phyloP scores from a whole-genome alignment of 257 asterid genomes.

The Ajuga chamaepitys region DNA sequence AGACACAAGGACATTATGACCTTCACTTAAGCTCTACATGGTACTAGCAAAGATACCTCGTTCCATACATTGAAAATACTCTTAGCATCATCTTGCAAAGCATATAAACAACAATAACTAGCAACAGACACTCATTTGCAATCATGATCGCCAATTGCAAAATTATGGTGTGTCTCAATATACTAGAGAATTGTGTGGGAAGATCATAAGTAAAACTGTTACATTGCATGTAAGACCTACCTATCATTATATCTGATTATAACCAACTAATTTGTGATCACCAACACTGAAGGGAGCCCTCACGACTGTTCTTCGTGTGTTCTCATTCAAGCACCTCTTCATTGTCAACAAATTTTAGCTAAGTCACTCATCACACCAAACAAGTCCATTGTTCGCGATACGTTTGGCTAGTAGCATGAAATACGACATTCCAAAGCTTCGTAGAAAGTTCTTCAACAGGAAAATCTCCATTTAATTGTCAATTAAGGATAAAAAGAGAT shows the following conservation, averaged over 20 bases:
- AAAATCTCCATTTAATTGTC: background rate
- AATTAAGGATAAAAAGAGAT: background rate
- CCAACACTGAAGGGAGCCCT: background rate
- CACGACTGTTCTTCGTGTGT: background rate
- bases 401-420: background rate
- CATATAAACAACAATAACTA: conserved; percentile 1
- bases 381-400: background rate
- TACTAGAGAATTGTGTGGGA: background rate
- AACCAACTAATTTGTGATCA: background rate
- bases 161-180: background rate
- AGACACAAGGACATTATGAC: no score
- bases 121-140: background rate
- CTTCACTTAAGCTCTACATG: no score
- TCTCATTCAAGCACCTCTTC: background rate
- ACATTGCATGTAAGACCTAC: no score
- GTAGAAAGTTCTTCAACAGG: background rate
- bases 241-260: no score
- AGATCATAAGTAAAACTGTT: background rate
- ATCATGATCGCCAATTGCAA: background rate
- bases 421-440: background rate
- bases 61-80: background rate
- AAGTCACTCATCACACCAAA: background rate
- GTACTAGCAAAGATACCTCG: background rate
- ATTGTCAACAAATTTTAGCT: background rate
- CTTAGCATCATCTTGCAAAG: conserved; percentile 11